Conservation (phyloP, 2,329 filamentous ascomycete genomes). For the Botryotinia narcissicola region DNA sequence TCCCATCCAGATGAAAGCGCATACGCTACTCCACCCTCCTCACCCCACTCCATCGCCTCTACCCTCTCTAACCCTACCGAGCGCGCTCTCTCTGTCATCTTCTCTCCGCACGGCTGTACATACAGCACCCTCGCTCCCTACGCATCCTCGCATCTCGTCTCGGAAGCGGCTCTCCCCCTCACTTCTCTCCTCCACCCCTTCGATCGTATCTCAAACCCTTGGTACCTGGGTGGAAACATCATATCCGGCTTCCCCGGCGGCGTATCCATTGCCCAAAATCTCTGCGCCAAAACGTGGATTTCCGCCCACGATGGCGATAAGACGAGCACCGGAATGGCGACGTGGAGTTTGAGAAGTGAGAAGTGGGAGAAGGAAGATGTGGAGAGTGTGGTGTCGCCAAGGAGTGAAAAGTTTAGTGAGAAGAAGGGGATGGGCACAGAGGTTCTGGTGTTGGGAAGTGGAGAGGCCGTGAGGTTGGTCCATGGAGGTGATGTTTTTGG, state of each 20-base stretch:
- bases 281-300: slow-evolving; percentile 58
- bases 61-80: slow-evolving; percentile 40
- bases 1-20: slow-evolving; percentile 2
- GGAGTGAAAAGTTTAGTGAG: slow-evolving; percentile 27
- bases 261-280: slow-evolving; percentile 51
- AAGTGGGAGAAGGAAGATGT: slow-evolving; percentile 48
- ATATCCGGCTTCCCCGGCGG: slow-evolving; percentile 57
- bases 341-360: slow-evolving; percentile 49
- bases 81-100: slow-evolving; percentile 58
- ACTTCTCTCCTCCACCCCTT: slow-evolving; percentile 65
- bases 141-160: slow-evolving; percentile 54
- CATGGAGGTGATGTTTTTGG: slow-evolving; percentile 7
- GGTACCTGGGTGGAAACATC: slow-evolving; percentile 60
- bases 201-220: slow-evolving; percentile 56
- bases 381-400: slow-evolving; percentile 38
- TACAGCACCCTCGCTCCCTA: slow-evolving; percentile 55
- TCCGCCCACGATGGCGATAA: slow-evolving; percentile 61
- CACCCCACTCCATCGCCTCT: slow-evolving; percentile 29
- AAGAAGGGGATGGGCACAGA: slow-evolving; percentile 39
- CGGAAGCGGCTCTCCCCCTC: slow-evolving; percentile 57
- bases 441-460: slow-evolving; percentile 44
- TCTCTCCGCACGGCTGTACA: slow-evolving; percentile 61
- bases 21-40: slow-evolving; percentile 29
- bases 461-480: slow-evolving; percentile 46
- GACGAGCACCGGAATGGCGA: slow-evolving; percentile 51